Evolutionary conservation across 352 stramenopile species (phyloP), one percentile per base, ranked within the genome.

Genomic region (Phytophthora sojae): DNA sequence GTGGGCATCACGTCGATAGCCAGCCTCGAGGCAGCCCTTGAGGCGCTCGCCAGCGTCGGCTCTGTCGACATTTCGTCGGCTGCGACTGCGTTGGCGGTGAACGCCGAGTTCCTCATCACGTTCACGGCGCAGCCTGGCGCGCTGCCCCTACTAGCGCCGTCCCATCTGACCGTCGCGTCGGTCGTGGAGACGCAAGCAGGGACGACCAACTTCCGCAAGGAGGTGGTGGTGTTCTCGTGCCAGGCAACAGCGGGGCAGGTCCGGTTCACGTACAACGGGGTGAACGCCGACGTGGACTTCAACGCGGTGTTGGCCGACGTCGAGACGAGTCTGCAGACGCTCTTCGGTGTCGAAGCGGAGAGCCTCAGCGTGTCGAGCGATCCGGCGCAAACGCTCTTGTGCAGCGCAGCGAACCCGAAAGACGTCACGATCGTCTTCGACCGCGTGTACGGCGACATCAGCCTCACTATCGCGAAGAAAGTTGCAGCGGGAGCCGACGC

Each of bases 361-460:
- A 89, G 86, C 44, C 89, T 95, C 37, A 76, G 68, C 5, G 86
- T 94, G 15, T 74, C 83, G 7, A 89, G 78, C 17, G 61, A 44
- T 2, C 21, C 21, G 1, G 35, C 75, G 0, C 86, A 91, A 51
- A 12, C 30, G 0, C 23, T 75, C 1, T 42, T 95, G 58, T 95
- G 86, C 59, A 79, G 62, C 3, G n/a, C 68, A 4, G 8, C 72
- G 29, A 32, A 32, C 29, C 29, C 29, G 29, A 32, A 32, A 4
- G 77, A 85, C 21, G 67, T 94, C 23, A 88, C 54, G 12, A 86
- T 95, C 37, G 69, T 81, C 0, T 93, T 95, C 39, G 69, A 95
- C 44, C 80, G 83, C 2, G 75, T 92, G 7, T 91, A 89, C 53
- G 86, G 81, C 2, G 60, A 91, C 30, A 66, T 92, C 8, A 61